Evolutionary conservation across 768 basidiomycete species (phyloP).

Genomic region (Amanita exitialis): DNA sequence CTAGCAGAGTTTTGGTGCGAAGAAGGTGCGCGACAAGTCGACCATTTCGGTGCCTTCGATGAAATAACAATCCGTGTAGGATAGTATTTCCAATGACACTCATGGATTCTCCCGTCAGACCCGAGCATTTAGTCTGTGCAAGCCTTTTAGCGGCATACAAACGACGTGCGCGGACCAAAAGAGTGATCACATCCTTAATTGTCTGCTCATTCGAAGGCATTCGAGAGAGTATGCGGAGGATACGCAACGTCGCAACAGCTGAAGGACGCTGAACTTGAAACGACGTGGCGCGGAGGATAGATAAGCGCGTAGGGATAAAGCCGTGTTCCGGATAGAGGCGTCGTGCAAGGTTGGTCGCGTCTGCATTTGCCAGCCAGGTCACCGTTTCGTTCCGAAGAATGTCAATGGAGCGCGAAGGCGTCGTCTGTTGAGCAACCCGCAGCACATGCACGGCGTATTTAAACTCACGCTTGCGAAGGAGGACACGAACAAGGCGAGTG

Average conservation of each 20-base stretch:
- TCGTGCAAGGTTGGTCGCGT: slow-evolving; percentile 20
- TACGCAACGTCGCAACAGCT: slow-evolving; percentile 10
- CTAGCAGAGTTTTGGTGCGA: slow-evolving; percentile 30
- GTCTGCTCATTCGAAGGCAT: slow-evolving; percentile 16
- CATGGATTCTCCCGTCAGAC: slow-evolving; percentile 19
- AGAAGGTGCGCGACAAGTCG: slow-evolving; percentile 35
- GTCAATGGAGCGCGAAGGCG: slow-evolving; percentile 12
- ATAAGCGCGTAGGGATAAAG: slow-evolving; percentile 12
- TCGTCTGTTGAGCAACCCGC: slow-evolving; percentile 11
- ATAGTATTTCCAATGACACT: slow-evolving; percentile 50
- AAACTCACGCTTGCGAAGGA: slow-evolving; percentile 32
- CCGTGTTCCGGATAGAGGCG: slow-evolving; percentile 8
- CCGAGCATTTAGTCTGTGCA: slow-evolving; percentile 18
- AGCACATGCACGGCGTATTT: slow-evolving; percentile 22
- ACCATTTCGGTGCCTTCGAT: slow-evolving; percentile 25
- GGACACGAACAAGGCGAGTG: slow-evolving; percentile 24
- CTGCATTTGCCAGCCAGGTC: slow-evolving; percentile 18
- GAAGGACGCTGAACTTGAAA: slow-evolving; percentile 16
- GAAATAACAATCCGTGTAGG: slow-evolving; percentile 31
- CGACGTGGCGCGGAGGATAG: slow-evolving; percentile 14
- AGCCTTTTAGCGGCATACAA: slow-evolving; percentile 33
- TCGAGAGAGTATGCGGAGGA: slow-evolving; percentile 16
- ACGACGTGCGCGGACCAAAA: slow-evolving; percentile 32
- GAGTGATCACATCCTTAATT: slow-evolving; percentile 22
- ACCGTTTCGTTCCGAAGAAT: slow-evolving; percentile 23